Conservation (phyloP, 1,284 basidiomycete genomes). For the Rhodotorula sp. region DNA sequence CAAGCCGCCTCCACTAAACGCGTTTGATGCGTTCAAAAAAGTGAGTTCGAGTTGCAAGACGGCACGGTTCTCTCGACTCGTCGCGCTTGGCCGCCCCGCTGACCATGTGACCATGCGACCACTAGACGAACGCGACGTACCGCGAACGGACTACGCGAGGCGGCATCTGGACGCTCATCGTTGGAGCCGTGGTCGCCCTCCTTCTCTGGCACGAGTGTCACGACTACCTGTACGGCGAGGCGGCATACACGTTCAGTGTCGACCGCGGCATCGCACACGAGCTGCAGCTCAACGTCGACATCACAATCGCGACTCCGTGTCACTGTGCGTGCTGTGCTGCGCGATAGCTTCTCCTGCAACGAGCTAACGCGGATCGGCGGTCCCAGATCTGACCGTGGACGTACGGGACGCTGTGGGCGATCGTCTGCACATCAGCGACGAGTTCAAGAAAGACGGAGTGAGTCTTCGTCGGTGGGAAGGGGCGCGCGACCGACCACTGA, state of each 20-base stretch:
- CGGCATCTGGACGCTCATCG: conserved; percentile 80
- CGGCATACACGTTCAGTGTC: conserved; percentile 78
- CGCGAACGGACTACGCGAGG: conserved; percentile 78
- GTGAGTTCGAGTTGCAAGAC: not conserved
- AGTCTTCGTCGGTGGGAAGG: not conserved
- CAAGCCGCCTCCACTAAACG: conserved; percentile 26
- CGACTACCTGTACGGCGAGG: conserved; percentile 87
- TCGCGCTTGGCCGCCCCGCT: no score
- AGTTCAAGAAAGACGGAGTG: conserved; percentile 75
- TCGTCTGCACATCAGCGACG: conserved; percentile 76
- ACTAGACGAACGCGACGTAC: conserved; percentile 73
- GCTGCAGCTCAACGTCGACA: conserved; percentile 81
- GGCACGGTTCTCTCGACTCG: no score
- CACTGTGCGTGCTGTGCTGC: conserved; percentile 66
- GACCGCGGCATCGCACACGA: conserved; percentile 63
- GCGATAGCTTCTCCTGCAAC: not conserved
- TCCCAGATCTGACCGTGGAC: conserved; percentile 76
- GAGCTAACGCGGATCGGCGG: not conserved
- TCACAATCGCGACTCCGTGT: conserved; percentile 89
- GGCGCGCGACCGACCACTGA: not conserved
- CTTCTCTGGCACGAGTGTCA: conserved; percentile 81
- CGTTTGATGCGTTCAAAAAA: conserved; percentile 40
- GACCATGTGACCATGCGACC: no score
- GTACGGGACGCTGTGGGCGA: conserved; percentile 90
- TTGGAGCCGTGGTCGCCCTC: conserved; percentile 67